Base-by-base conservation (phyloP, 768 basidiomycete species). In the Xerocomus brunneocitrinus region DNA sequence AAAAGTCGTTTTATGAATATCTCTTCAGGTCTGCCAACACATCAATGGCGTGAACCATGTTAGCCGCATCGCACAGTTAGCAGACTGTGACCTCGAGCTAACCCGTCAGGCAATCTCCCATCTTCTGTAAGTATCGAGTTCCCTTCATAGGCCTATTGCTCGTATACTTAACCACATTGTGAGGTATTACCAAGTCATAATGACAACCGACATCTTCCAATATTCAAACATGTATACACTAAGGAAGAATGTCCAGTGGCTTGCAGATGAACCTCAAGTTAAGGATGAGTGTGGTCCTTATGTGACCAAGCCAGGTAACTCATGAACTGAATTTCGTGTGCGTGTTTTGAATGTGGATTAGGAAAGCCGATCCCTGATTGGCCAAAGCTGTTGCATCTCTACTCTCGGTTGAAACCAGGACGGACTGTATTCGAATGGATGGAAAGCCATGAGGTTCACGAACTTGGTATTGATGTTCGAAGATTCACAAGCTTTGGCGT, bases 401-500 rank as follows among this genome's bases (percentile, higher is more conserved):
- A 98, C 71, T 91, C 95, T 8, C 78, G 88, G 38, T 72, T 99
- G 22, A 83, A 84, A 59, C 83, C 91, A 1, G 93, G 92, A 10
- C 84, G 84, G 52, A 90, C 91, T 0, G 77, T 98, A 5, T 79
- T 81, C 27, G 84, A 91, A 41, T 99, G 97, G 95, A 90, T 93
- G 76, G 82, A 90, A 60, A 75, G 75, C 39, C 77, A 92, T 61
- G 74, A 84, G 22, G 81, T 94, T 16, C 79, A 85, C 46, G 72
- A 75, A 6, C 69, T 85, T 22, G 91, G 90, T 2, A 86, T 98
- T 49, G 97, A 99, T 66, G 80, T 91, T 8, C 82, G 95, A 8
- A 82, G 97, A n/a, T 97, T 99, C 69, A 84, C 92, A 16, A 94
- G 89, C 56, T 99, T 98, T 63, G 97, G 97, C 5, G 90, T 98